Evolutionary conservation across 1,284 basidiomycete genomes (phyloP).

Genomic region (Ganoderma lucidum): DNA sequence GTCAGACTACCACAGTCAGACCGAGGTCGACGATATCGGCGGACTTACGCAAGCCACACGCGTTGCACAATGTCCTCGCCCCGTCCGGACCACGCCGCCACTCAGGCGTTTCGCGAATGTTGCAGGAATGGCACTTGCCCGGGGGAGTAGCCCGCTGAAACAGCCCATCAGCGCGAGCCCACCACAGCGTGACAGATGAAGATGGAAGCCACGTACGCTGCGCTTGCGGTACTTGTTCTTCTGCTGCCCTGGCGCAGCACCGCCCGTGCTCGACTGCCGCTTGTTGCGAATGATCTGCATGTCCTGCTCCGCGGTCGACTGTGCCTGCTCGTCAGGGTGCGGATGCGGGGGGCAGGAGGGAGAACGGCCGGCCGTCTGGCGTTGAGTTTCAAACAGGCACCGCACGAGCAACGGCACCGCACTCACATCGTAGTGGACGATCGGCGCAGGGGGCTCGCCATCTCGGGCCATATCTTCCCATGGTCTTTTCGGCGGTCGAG

Average conservation of each 20-base stretch:
- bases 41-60: slow-evolving; percentile 80
- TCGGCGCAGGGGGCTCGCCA: slow-evolving; percentile 30
- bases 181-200: slow-evolving; percentile 23
- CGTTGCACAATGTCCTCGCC: slow-evolving; percentile 82
- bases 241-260: slow-evolving; percentile 48
- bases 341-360: not conserved
- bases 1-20: slow-evolving; percentile 18
- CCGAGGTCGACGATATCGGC: slow-evolving; percentile 13
- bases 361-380: slow-evolving; percentile 26
- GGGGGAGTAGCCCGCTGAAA: slow-evolving; percentile 79
- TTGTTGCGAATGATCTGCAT: slow-evolving; percentile 84
- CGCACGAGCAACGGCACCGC: not conserved
- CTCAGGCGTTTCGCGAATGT: slow-evolving; percentile 85
- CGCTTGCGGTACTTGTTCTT: slow-evolving; percentile 84
- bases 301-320: slow-evolving; percentile 75
- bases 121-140: slow-evolving; percentile 85
- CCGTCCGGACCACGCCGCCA: slow-evolving; percentile 84
- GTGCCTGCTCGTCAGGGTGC: slow-evolving; percentile 39
- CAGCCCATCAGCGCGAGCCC: slow-evolving; percentile 38
- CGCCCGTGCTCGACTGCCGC: slow-evolving; percentile 64
- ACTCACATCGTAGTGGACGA: slow-evolving; percentile 40
- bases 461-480: slow-evolving; percentile 76
- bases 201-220: slow-evolving; percentile 64
- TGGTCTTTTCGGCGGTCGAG: slow-evolving; percentile 72
- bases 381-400: slow-evolving; percentile 26